Evolutionary conservation across 2,329 filamentous ascomycete genomes (phyloP), one percentile per base, ranked within the genome.

Genomic region (Aureobasidium subglaciale): DNA sequence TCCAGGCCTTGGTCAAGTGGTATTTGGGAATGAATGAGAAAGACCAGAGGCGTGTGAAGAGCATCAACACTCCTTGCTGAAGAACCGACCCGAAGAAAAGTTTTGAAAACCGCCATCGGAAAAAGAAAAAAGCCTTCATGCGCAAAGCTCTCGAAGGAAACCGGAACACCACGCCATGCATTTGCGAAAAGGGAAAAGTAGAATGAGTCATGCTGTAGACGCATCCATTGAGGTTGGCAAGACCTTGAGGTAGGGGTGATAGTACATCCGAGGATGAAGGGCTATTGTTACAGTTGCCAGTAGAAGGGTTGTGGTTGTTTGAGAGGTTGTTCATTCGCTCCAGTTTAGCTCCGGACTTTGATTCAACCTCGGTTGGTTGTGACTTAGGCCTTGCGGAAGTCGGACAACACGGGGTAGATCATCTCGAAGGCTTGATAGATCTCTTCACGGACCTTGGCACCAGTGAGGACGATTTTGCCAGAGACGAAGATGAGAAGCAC

Each of bases 401-500:
- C 65, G 55, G 90, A 88, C 68, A 95, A 78, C 76, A 96, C 91
- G 70, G 91, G 91, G 71, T 96, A 96, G 76, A 96, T 96, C 84
- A 95, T 87, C 77, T 95, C 90, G 69, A 96, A 96, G 43, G 90
- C 90, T 72, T 93, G 88, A 69, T 96, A 95, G 64, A 99, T 97
- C 77, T 97, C 93, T 74, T 99, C 93, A 65, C 93, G 87, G 62
- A 97, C 91, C 72, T 99, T 97, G 63, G 93, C 93, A 68, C 93
- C 93, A 38, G 93, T 97, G 70, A 97, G 81, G 67, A 97, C 93
- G 60, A 97, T 97, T 82, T 97, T 97, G 68, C 92, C 93, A 67
- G 87, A 93, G 67, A 97, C 92, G 77, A 97, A 97, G 73, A 99
- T 96, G 69, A 97, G 78, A 24, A 97, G 84, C 54, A 97, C 90